Base-by-base conservation (phyloP, 2,329 filamentous ascomycete species). In the Rutstroemia sp. region DNA sequence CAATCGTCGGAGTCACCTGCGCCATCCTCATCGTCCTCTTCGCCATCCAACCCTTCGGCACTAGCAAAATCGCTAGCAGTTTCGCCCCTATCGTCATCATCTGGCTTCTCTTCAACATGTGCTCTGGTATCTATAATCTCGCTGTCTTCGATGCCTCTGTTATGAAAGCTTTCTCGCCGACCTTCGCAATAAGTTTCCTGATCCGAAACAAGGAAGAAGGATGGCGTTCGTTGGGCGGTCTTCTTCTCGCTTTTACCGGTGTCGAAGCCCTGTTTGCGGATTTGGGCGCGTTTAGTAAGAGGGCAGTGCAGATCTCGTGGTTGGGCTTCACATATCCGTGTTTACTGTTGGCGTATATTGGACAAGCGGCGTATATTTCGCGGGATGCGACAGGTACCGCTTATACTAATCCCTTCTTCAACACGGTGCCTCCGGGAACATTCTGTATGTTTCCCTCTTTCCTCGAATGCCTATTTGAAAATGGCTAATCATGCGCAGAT, bases 191-290 rank as follows among this genome's bases (percentile, higher is more conserved):
- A 56, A 67, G 74, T 3, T 88, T 83, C 65, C 75, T 88, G 41
- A 69, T 79, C 19, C 75, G 80, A 14, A 82, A 86, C 63, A 76
- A 77, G 53, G 74, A 78, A 3, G 73, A 78, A 5, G 84, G 82
- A 0, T 88, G 85, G 84, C 75, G 74, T 57, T 80, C 78, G 57
- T 75, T 89, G 1, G 85, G 84, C n/a, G 87, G 88, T 4, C 80
- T 91, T 19, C 70, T 92, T 2, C 78, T 92, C 9, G 80, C 84
- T 2, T 91, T 92, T 64, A 91, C 88, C 2, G 87, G 84, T 17
- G 85, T 88, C n/a, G 88, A 91, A 68, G 86, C 87, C 1, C 75
- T 92, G 1, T 92, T 90, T 66, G 87, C 88, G 3, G 87, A 92
- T 64, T 75, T 92, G 6, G 88, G 87, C 37, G 88, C 88, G 21